Percentiles rank a stretch among this genome's conserved stretches.
Evolutionary conservation across 306 rosid species (phyloP).

Genomic region (Castanopsis chinensis): DNA sequence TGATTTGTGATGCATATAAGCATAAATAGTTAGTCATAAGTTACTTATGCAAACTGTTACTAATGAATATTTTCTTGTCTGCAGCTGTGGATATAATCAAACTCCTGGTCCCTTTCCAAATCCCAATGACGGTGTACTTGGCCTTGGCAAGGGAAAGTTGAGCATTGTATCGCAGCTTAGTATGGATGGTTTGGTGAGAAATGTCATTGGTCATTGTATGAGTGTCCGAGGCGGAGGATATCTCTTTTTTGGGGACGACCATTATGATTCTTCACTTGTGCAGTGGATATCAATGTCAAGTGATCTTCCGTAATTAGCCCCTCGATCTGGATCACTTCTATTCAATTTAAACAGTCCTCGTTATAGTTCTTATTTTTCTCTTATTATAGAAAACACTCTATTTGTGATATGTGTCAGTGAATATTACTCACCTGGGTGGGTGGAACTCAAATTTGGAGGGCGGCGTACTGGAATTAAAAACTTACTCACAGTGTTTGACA

Average conservation of each 20-base stretch:
- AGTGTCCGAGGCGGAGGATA: conserved; percentile 83
- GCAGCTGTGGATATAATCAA: conserved; percentile 93
- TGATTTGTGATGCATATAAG: neutral
- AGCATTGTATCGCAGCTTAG: conserved; percentile 77
- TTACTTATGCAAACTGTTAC: neutral
- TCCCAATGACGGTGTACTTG: conserved; percentile 82
- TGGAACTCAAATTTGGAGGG: conserved; percentile 67
- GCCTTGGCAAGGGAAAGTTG: conserved; percentile 83
- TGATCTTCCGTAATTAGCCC: conserved; percentile 49
- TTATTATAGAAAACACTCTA: conserved; percentile 3
- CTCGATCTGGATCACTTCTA: conserved; percentile 15
- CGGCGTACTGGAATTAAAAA: conserved; percentile 46
- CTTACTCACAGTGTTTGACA: conserved; percentile 58
- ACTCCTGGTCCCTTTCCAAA: conserved; percentile 53
- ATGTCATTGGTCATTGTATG: conserved; percentile 85
- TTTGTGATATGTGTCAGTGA: conserved; percentile 52
- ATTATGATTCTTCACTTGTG: conserved; percentile 51
- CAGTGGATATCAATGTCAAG: conserved; percentile 67
- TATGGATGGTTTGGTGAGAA: conserved; percentile 57
- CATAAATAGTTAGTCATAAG: neutral
- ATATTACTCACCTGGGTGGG: conserved; percentile 80
- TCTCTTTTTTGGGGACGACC: conserved; percentile 72
- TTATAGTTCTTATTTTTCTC: neutral
- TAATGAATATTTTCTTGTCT: conserved; percentile 4
- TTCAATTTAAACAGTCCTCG: neutral